These are phyloP conservation scores for Penicillium fimorum DNA, from an alignment of 495 filamentous ascomycete genomes.

Conservation along the genomic window DNA sequence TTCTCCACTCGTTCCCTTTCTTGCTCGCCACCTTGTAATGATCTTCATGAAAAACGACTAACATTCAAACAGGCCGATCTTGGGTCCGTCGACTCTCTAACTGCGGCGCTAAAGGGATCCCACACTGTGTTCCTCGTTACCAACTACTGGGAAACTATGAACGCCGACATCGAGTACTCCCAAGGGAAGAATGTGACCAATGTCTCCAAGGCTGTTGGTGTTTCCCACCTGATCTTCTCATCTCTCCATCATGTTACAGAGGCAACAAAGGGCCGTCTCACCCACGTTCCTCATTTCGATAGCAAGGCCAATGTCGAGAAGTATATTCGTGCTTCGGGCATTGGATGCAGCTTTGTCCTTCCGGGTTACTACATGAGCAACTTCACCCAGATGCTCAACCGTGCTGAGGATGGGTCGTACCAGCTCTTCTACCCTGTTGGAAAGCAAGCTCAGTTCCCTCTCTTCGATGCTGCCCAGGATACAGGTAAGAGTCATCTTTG, in stretches of 20 bases:
- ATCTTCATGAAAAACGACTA: conserved; percentile 1
- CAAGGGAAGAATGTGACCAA: conserved; percentile 58
- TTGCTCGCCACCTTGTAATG: background rate
- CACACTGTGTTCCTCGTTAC: conserved; percentile 35
- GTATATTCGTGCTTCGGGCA: conserved; percentile 38
- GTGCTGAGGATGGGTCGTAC: conserved; percentile 21
- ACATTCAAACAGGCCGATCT: conserved; percentile 44
- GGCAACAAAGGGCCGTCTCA: conserved; percentile 19
- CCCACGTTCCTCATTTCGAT: conserved; percentile 29
- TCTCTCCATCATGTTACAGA: conserved; percentile 22
- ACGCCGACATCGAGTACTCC: conserved; percentile 34
- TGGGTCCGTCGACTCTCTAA: conserved; percentile 47
- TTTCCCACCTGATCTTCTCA: conserved; percentile 28
- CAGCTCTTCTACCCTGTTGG: conserved; percentile 17
- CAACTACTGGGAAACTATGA: conserved; percentile 25
- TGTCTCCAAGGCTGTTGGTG: conserved; percentile 35
- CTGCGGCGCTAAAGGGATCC: conserved; percentile 33
- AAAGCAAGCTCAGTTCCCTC: conserved; percentile 43
- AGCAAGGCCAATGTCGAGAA: conserved; percentile 41
- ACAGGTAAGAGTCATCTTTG: conserved; percentile 41
- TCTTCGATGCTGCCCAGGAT: conserved; percentile 53
- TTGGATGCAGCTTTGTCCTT: conserved; percentile 55
- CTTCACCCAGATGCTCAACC: conserved; percentile 22
- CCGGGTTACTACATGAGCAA: conserved; percentile 62
- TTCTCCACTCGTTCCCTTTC: no score